Evolutionary conservation across 2,329 filamentous ascomycete genomes (phyloP).

Genomic region (Diaporthe capsici): DNA sequence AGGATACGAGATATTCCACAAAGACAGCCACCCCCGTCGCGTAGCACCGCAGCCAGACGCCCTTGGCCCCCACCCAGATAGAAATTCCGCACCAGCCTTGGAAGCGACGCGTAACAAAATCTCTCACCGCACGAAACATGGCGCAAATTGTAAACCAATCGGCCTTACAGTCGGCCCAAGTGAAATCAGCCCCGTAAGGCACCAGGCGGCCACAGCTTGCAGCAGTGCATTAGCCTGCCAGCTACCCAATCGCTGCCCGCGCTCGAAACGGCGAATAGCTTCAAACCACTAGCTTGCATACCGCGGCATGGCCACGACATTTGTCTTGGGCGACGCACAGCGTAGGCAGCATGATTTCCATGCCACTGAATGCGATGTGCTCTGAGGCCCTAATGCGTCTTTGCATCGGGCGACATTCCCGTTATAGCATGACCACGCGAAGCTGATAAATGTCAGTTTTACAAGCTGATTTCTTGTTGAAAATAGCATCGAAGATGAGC

Average conservation of each 20-base stretch:
- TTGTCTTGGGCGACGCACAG: not conserved
- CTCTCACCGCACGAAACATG: not conserved
- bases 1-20: conserved; percentile 8
- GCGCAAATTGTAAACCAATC: not conserved
- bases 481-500: not conserved
- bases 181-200: conserved; percentile 7
- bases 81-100: not conserved
- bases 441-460: not conserved
- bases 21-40: not conserved
- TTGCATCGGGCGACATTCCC: not conserved
- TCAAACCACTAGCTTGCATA: not conserved
- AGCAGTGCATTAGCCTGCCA: not conserved
- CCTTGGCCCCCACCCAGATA: not conserved
- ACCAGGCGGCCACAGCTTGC: not conserved
- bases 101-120: not conserved
- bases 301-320: not conserved
- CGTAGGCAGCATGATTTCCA: too few relatives aligned
- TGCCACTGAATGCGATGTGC: not conserved
- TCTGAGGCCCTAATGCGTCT: conserved; percentile 1
- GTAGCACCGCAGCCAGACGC: conserved; percentile 9
- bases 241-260: not conserved
- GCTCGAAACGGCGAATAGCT: not conserved
- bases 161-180: not conserved
- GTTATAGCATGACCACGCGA: not conserved
- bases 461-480: not conserved